Percentiles rank a stretch among this genome's conserved stretches.
phyloP scores from a whole-genome alignment of 352 stramenopile species.

The Phytophthora agathidicida region DNA sequence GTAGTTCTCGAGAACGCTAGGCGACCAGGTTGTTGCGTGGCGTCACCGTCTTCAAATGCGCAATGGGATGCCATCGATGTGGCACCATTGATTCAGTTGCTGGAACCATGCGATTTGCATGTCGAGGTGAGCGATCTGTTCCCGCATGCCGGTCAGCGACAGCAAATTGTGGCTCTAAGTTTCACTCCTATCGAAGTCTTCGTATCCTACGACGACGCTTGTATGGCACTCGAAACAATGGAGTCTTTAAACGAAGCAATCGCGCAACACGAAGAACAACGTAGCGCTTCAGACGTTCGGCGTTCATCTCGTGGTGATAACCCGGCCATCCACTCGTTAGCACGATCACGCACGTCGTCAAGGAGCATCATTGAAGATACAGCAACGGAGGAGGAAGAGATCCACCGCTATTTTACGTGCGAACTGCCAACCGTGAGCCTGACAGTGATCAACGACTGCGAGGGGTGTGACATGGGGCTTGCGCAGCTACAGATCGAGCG shows the following conservation, averaged over 20 bases:
- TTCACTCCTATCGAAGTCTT: conserved; percentile 85
- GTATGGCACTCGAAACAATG: conserved; percentile 59
- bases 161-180: conserved; percentile 75
- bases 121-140: conserved; percentile 75
- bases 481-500: conserved; percentile 74
- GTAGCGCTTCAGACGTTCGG: background rate
- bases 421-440: conserved; percentile 70
- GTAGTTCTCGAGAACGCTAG: conserved; percentile 68
- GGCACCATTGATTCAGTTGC: conserved; percentile 65
- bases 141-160: conserved; percentile 62
- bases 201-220: conserved; percentile 78
- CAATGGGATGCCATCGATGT: conserved; percentile 37
- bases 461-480: conserved; percentile 87
- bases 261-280: conserved; percentile 23
- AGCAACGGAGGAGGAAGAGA: conserved; percentile 39
- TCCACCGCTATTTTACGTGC: conserved; percentile 82
- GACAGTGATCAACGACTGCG: conserved; percentile 87
- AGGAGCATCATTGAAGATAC: conserved; percentile 12
- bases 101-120: conserved; percentile 78
- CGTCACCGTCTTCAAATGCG: conserved; percentile 27
- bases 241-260: conserved; percentile 43
- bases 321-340: conserved; percentile 1
- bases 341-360: conserved; percentile 29
- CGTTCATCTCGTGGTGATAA: conserved; percentile 7
- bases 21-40: conserved; percentile 66